Percentiles rank a stretch among this genome's conserved stretches.
Evolutionary conservation across 2,329 filamentous ascomycete species (phyloP).

Genomic region (Arthrobotrys entomopaga): DNA sequence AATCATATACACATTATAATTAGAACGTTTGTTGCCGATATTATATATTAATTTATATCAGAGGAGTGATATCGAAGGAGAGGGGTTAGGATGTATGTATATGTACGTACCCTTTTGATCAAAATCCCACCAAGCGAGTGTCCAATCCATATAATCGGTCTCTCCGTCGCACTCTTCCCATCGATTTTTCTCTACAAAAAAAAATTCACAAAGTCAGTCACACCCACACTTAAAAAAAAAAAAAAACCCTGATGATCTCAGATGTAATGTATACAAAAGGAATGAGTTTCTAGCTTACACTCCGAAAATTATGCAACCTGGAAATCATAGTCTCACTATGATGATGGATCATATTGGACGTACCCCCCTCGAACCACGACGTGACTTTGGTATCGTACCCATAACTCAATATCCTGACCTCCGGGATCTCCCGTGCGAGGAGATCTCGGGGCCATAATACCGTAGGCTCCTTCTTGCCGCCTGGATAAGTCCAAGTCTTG

Average conservation of each 20-base stretch:
- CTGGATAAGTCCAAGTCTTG: slow-evolving; percentile 58
- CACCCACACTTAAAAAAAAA: slow-evolving; percentile 1
- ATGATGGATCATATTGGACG: slow-evolving; percentile 59
- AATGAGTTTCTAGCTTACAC: too few species aligned
- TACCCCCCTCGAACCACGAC: slow-evolving; percentile 56
- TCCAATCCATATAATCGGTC: slow-evolving; percentile 59
- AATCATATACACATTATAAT: too few species aligned
- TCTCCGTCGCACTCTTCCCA: slow-evolving; percentile 55
- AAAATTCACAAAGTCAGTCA: neutral
- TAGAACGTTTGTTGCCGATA: too few species aligned
- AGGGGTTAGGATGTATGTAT: neutral
- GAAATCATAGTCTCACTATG: slow-evolving; percentile 58
- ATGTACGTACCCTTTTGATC: slow-evolving; percentile 55
- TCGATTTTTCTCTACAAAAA: slow-evolving; percentile 55
- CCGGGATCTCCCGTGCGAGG: slow-evolving; percentile 58
- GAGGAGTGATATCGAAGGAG: too few species aligned
- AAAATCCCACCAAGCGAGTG: slow-evolving; percentile 59
- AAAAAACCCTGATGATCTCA: too few species aligned
- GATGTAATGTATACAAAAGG: too few species aligned
- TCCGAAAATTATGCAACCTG: slow-evolving; percentile 58
- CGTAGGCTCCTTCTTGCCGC: slow-evolving; percentile 48
- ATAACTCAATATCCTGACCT: slow-evolving; percentile 59
- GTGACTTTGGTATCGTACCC: slow-evolving; percentile 59
- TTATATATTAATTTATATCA: neutral
- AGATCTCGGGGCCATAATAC: slow-evolving; percentile 60